Evolutionary conservation across 768 basidiomycete species (phyloP), one percentile per base, ranked within the genome.

Genomic region (Tulasnella sp.): DNA sequence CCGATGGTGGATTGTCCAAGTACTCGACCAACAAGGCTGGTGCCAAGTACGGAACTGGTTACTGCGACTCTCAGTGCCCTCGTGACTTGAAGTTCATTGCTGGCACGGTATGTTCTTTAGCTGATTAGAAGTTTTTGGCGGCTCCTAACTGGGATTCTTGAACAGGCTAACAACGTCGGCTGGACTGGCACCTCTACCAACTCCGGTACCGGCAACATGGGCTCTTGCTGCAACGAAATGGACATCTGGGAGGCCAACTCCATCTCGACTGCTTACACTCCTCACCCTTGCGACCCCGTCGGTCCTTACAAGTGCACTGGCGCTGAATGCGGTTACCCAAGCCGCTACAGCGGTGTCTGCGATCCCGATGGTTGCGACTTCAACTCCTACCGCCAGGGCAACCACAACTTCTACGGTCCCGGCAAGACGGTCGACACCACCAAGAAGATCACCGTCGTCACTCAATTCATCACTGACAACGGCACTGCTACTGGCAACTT

Each of bases 61-160:
- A 91, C 85, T 91, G 90, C 83, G 90, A 91, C 83, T 87, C 90
- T 31, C 89, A 91, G 84, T 90, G 89, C 85, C 89, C 89, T 3
- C 86, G 86, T 52, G 90, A 90, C 83, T 84, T 90, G 85, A 90
- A 91, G 85, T 90, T 90, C 85, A 90, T 91, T 82, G 86, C 87
- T 83, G 90, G 90, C 81, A 83, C 85, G 85, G 89, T 88, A 74
- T 79, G 87, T 85, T 19, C 36, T 3, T 7, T 24, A 21, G 56
- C 46, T 74, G 68, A 36, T 12, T 12, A 7, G 8, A n/a, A 24
- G 24, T 7, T n/a, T n/a, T 7, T 8, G 52, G 52, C 52, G n/a
- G 24, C 0, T 52, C 52, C 38, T 71, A 71, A 71, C 21, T 38
- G 71, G n/a, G 12, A 27, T 9, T 39, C 62, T 76, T 7, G 42